Conservation (phyloP, 768 basidiomycete species). For the Boletus pseudopeckii region DNA sequence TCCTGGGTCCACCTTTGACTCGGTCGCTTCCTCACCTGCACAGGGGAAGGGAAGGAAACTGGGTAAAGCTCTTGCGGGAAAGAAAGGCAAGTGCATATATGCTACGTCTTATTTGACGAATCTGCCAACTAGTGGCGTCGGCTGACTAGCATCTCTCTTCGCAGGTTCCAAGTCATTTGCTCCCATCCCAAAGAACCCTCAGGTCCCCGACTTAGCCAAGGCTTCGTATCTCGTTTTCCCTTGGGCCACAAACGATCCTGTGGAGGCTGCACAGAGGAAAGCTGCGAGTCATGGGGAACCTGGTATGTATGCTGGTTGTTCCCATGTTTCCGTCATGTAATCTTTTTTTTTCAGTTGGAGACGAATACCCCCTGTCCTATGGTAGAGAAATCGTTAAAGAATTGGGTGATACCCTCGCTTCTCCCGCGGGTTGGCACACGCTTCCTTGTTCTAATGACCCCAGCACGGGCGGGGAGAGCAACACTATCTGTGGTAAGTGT, state of each 20-base stretch:
- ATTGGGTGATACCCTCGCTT: slow-evolving; percentile 73
- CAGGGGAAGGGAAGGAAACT: slow-evolving; percentile 3
- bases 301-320: slow-evolving; percentile 5
- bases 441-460: slow-evolving; percentile 75
- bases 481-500: slow-evolving; percentile 8
- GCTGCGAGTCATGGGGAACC: slow-evolving; percentile 11
- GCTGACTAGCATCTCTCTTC: not conserved
- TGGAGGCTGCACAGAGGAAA: slow-evolving; percentile 39
- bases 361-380: slow-evolving; percentile 13
- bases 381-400: slow-evolving; percentile 46
- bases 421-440: slow-evolving; percentile 90
- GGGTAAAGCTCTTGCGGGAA: slow-evolving; percentile 13
- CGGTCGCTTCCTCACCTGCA: slow-evolving; percentile 4
- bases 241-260: slow-evolving; percentile 87
- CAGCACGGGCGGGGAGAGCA: slow-evolving; percentile 17
- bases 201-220: slow-evolving; percentile 23
- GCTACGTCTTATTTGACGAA: not conserved
- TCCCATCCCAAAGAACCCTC: slow-evolving; percentile 10
- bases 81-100: slow-evolving; percentile 10
- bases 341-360: not conserved
- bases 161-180: slow-evolving; percentile 7
- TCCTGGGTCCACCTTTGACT: slow-evolving; percentile 18
- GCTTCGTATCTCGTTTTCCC: slow-evolving; percentile 67
- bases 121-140: not conserved
- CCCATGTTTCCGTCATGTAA: not conserved